Base-by-base conservation (phyloP, 225 moss, liverwort and hornwort species). In the Antitrichia curtipendula region DNA sequence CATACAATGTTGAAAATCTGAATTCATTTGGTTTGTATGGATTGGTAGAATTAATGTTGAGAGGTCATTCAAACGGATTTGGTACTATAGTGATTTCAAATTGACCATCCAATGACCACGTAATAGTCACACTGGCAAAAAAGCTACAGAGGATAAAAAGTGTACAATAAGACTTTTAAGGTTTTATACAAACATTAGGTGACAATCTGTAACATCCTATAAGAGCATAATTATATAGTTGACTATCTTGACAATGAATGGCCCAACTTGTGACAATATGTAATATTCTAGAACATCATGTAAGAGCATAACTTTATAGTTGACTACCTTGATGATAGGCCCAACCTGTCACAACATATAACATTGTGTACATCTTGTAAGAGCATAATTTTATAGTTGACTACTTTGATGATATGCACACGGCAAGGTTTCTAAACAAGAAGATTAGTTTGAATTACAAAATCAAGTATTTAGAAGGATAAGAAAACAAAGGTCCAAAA, bases 51-150 rank as follows among this genome's bases (percentile, higher is more conserved):
- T 52, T 36, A 14, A 36, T 52, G 6, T 52, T 36, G 14, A 36
- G 8, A 52, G 9, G 52, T 75, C 13, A 34, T 0, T 1, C 2
- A 36, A 52, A 32, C 0, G 2, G 2, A 18, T 49, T 21, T 75
- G 5, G 8, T 36, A 22, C 5, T 36, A 34, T 8, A 0, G 0
- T 1, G 0, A 36, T 52, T 75, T 52, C 0, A 0, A 75, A 14
- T 52, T 22, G 8, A 32, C 22, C 50, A 52, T 34, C 21, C 0
- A 22, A 52, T 34, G 22, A 75, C 34, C 13, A 52, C 4, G 5
- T 13, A 21, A 2, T 0, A 36, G 0, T 53, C 4, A 2, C 9
- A 23, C 5, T 0, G 0, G 2, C 2, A 75, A 5, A 8, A 34
- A 8, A 50, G 4, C 5, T 75, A 22, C 0, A 0, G 0, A 50